Evolutionary conservation across 176 grass and related monocot genomes (phyloP), one percentile per base, ranked within the genome.

Genomic region (Melocanna baccifera): DNA sequence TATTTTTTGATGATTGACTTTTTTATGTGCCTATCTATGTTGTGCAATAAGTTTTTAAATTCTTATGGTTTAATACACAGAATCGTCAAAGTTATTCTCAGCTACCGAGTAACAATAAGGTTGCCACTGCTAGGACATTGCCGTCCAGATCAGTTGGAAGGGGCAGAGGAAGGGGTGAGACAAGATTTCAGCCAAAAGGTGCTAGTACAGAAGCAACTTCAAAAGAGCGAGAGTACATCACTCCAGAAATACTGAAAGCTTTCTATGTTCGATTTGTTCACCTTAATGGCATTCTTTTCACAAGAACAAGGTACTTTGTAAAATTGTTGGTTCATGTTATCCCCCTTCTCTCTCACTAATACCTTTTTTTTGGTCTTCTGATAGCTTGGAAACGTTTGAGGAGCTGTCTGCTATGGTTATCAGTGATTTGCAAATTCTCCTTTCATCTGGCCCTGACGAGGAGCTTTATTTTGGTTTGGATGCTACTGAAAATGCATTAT

Each of bases 211-310:
- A 91, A 81, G 42, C 66, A 69, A 45, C 67, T 64, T 47, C 58
- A 57, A 88, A 81, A 67, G 82, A 90, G 61, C 83, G 20, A 8
- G 83, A 91, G 28, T 34, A 73, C 69, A 93, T 22, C 30, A 67
- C 83, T 65, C 52, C 57, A n/a, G 91, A 91, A 84, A 79, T 89
- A 88, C 85, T 93, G 10, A 93, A 91, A 81, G 81, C 77, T 37
- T 97, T 97, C 26, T 88, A 80, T 71, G 65, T 88, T 51, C 87
- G 86, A 72, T 97, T 97, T 93, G 91, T 97, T 80, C 85, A 91
- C 50, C 91, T 97, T 73, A 91, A 88, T 83, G 94, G 94, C 25
- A 93, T 93, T 70, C 87, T 97, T 71, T 97, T 97, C 86, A 97
- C 94, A 29, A 89, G 57, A 76, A 92, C 90, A 26, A 89, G 90